phyloP scores from a whole-genome alignment of 768 basidiomycete genomes.

The Hygrocybe coccinea region DNA sequence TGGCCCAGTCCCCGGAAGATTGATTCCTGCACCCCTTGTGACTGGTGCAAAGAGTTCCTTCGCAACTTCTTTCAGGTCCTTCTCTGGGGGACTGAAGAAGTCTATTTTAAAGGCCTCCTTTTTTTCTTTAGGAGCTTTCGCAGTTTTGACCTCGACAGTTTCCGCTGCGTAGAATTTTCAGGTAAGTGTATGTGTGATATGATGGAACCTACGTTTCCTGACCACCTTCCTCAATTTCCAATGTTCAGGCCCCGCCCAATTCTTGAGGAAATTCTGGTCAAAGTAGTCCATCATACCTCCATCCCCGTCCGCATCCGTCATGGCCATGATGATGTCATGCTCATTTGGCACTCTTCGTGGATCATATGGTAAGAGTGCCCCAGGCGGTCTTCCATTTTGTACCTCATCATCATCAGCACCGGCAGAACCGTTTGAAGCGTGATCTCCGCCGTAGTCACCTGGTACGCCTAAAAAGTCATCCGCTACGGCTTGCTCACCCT shows the following conservation, averaged over 20 bases:
- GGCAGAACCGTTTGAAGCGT: constrained; percentile 43
- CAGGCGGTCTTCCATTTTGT: constrained; percentile 37
- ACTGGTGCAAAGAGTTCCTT: constrained; percentile 78
- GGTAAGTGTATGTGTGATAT: constrained; percentile 8
- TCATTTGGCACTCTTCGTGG: constrained; percentile 73
- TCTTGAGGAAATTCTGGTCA: constrained; percentile 79
- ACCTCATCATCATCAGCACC: constrained; percentile 39
- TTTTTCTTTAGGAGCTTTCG: constrained; percentile 56
- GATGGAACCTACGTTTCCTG: constrained; percentile 56
- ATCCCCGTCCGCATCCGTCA: constrained; percentile 60
- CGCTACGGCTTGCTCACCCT: constrained; percentile 29
- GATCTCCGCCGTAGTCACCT: constrained; percentile 25
- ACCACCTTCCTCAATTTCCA: constrained; percentile 90
- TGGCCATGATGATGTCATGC: constrained; percentile 79
- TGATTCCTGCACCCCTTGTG: constrained; percentile 65
- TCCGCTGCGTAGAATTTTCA: constrained; percentile 27
- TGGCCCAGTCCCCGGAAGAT: constrained; percentile 52
- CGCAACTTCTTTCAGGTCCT: constrained; percentile 53
- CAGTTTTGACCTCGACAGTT: constrained; percentile 40
- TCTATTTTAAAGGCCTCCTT: constrained; percentile 84
- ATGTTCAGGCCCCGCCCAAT: constrained; percentile 99
- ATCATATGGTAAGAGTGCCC: constrained; percentile 74
- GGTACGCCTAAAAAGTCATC: constrained; percentile 41
- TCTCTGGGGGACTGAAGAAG: constrained; percentile 58
- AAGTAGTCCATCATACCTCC: constrained; percentile 80